Evolutionary conservation across 2,329 filamentous ascomycete genomes (phyloP).

Genomic region (Penicillium palitans): DNA sequence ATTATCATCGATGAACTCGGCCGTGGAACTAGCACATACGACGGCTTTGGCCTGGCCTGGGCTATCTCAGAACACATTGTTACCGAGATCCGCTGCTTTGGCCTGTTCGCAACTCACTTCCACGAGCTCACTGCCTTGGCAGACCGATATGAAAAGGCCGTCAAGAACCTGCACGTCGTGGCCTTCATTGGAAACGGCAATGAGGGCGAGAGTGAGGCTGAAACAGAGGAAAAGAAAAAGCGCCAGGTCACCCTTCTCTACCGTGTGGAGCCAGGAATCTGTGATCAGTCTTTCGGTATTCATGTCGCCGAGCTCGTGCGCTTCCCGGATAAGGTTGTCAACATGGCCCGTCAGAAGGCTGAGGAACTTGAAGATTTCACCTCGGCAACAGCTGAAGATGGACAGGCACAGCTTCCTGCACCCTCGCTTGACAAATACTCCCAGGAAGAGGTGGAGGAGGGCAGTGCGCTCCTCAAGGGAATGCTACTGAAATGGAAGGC

Average conservation of each 20-base stretch:
- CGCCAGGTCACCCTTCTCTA: constrained; percentile 91
- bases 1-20: constrained; percentile 99
- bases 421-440: constrained; percentile 55
- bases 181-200: constrained; percentile 72
- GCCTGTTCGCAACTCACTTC: constrained; percentile 96
- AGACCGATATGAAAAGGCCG: constrained; percentile 76
- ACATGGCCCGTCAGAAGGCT: constrained; percentile 98
- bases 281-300: constrained; percentile 96
- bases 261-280: constrained; percentile 93
- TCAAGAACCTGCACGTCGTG: constrained; percentile 91
- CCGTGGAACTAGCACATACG: constrained; percentile 94
- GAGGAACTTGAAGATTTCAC: constrained; percentile 94
- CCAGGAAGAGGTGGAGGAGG: constrained; percentile 85
- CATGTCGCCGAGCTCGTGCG: constrained; percentile 96
- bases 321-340: constrained; percentile 95
- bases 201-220: constrained; percentile 45
- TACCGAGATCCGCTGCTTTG: constrained; percentile 89
- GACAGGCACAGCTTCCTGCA: constrained; percentile 41
- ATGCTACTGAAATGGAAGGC: constrained; percentile 84
- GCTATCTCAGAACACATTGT: constrained; percentile 98
- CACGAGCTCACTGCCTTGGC: constrained; percentile 92
- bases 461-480: constrained; percentile 79
- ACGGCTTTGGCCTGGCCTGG: constrained; percentile 98
- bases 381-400: constrained; percentile 28
- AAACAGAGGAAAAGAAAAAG: constrained; percentile 56